These are phyloP conservation scores for Termitomyces sp. DNA, from an alignment of 768 basidiomycete species.

Conservation along the genomic window DNA sequence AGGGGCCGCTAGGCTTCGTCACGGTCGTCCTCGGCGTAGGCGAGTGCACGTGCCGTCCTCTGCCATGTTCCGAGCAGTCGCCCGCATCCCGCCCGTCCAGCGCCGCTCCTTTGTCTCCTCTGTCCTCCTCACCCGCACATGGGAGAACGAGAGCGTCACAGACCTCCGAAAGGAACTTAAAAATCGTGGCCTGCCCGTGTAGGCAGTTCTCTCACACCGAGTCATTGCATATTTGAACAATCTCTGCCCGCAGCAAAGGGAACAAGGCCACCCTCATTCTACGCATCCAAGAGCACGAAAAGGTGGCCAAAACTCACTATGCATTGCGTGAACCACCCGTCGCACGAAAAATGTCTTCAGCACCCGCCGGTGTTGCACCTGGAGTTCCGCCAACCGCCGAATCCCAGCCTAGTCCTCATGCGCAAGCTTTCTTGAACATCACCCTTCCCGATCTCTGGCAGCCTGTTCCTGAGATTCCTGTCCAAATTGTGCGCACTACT, in stretches of 20 bases:
- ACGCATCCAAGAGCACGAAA: slow-evolving; percentile 51
- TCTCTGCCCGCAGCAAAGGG: slow-evolving; percentile 39
- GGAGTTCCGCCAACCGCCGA: slow-evolving; percentile 38
- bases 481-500: slow-evolving; percentile 54
- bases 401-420: slow-evolving; percentile 16
- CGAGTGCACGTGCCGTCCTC: not conserved
- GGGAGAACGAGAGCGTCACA: slow-evolving; percentile 47
- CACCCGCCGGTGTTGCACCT: slow-evolving; percentile 28
- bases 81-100: slow-evolving; percentile 10
- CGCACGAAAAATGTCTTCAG: slow-evolving; percentile 22
- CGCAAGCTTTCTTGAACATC: slow-evolving; percentile 38
- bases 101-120: slow-evolving; percentile 43
- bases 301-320: slow-evolving; percentile 19
- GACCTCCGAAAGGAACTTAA: slow-evolving; percentile 53
- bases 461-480: slow-evolving; percentile 35
- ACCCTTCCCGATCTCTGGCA: slow-evolving; percentile 53
- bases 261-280: slow-evolving; percentile 54
- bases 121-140: slow-evolving; percentile 52
- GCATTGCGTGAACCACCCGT: slow-evolving; percentile 17
- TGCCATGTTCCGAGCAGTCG: slow-evolving; percentile 18
- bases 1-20: not conserved
- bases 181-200: slow-evolving; percentile 54
- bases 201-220: slow-evolving; percentile 18
- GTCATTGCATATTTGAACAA: not conserved
- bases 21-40: not conserved